Conservation (phyloP, 2,329 filamentous ascomycete species). For the Neonectria punicea region DNA sequence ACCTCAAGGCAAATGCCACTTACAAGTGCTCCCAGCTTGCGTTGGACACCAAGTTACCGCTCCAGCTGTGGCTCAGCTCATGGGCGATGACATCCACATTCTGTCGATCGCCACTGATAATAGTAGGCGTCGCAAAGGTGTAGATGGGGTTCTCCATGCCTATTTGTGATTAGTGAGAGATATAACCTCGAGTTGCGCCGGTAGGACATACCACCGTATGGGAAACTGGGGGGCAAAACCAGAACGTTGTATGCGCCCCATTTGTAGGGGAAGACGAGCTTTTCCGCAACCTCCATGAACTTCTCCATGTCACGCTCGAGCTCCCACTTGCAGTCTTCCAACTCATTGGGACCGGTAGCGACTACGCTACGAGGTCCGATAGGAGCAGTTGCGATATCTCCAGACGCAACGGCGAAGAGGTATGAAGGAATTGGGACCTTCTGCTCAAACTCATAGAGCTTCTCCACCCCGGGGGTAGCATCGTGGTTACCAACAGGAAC, state of each 20-base stretch:
- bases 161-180: conserved; percentile 36
- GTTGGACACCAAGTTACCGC: conserved; percentile 84
- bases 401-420: conserved; percentile 89
- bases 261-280: conserved; percentile 83
- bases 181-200: neutral
- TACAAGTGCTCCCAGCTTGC: conserved; percentile 85
- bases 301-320: conserved; percentile 91
- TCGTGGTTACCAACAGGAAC: conserved; percentile 64
- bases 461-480: conserved; percentile 59
- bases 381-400: conserved; percentile 85
- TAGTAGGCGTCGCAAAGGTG: conserved; percentile 94
- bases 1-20: conserved; percentile 41
- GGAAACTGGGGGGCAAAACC: conserved; percentile 89
- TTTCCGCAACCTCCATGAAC: conserved; percentile 88
- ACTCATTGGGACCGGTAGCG: conserved; percentile 87
- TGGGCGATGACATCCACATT: conserved; percentile 98
- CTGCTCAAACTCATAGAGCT: conserved; percentile 87
- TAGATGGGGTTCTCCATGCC: conserved; percentile 93
- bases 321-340: conserved; percentile 88
- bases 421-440: conserved; percentile 94
- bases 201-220: conserved; percentile 74
- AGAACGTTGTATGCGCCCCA: conserved; percentile 98
- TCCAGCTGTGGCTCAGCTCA: conserved; percentile 82
- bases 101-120: conserved; percentile 89
- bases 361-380: conserved; percentile 89